Evolutionary conservation across 306 rosid genomes (phyloP).

Genomic region (Fragaria iinumae): DNA sequence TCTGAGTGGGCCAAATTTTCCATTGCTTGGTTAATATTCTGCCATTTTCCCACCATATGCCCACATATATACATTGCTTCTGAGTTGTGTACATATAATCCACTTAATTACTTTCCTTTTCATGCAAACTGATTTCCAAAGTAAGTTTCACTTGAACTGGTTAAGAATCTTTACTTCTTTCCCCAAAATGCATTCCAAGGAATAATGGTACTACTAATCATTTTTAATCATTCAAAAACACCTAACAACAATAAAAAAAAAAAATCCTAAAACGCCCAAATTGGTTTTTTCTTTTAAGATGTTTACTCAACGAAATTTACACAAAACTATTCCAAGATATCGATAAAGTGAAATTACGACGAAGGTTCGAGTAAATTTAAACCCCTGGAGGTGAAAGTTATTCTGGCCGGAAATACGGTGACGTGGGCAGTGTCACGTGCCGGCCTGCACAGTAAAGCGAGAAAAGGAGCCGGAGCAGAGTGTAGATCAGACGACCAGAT

Average conservation of each 20-base stretch:
- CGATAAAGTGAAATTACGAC: background rate
- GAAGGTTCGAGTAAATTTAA: background rate
- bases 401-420: background rate
- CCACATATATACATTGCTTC: background rate
- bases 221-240: background rate
- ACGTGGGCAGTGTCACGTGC: constrained; percentile 64
- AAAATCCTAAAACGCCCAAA: background rate
- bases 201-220: background rate
- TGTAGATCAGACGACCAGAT: constrained; percentile 56
- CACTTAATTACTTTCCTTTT: background rate
- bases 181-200: background rate
- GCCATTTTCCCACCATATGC: background rate
- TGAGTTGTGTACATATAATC: background rate
- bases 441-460: constrained; percentile 50
- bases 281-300: too few species aligned
- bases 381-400: background rate
- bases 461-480: constrained; percentile 39
- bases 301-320: too few species aligned
- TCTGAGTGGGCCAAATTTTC: background rate
- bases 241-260: background rate
- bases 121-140: background rate
- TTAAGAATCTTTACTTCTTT: background rate
- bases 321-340: too few species aligned
- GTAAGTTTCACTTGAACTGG: background rate
- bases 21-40: background rate